phyloP scores from a whole-genome alignment of 805 yeast species.

The Hanseniaspora opuntiae region DNA sequence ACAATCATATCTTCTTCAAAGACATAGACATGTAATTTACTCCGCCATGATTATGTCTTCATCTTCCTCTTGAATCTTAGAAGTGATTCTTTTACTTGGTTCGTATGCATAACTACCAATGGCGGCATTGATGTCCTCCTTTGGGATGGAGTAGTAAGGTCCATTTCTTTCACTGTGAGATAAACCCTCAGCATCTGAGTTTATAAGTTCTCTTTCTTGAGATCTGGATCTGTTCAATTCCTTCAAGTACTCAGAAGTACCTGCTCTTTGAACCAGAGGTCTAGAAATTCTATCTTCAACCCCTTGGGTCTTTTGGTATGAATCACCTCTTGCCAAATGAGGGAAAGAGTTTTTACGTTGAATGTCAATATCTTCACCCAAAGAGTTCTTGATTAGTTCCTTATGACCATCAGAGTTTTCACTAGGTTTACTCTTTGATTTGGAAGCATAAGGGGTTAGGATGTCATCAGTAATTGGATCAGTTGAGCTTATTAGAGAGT shows the following conservation, averaged over 20 bases:
- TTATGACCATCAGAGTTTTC: not conserved
- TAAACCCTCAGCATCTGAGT: constrained; percentile 3
- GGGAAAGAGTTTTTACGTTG: constrained; percentile 30
- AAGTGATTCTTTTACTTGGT: constrained; percentile 4
- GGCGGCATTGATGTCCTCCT: constrained; percentile 20
- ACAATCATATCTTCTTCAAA: no score
- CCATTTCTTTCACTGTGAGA: constrained; percentile 9
- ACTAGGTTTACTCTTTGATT: not conserved
- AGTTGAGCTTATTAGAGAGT: constrained; percentile 21
- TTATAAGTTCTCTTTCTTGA: constrained; percentile 17
- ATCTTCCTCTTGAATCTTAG: constrained; percentile 9
- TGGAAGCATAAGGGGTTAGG: constrained; percentile 12
- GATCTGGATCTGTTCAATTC: constrained; percentile 27
- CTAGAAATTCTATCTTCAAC: constrained; percentile 19
- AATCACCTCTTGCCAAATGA: constrained; percentile 65
- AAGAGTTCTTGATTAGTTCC: constrained; percentile 21
- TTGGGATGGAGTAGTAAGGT: constrained; percentile 21
- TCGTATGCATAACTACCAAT: constrained; percentile 13
- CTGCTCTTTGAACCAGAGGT: constrained; percentile 20
- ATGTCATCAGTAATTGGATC: constrained; percentile 20
- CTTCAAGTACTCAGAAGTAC: constrained; percentile 38
- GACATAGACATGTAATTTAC: not conserved
- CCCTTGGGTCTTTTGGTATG: constrained; percentile 29
- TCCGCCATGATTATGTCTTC: constrained; percentile 7
- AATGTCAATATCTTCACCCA: constrained; percentile 20